Evolutionary conservation across 345 rosid species (phyloP), one percentile per base, ranked within the genome.

Genomic region (Microcos paniculata): DNA sequence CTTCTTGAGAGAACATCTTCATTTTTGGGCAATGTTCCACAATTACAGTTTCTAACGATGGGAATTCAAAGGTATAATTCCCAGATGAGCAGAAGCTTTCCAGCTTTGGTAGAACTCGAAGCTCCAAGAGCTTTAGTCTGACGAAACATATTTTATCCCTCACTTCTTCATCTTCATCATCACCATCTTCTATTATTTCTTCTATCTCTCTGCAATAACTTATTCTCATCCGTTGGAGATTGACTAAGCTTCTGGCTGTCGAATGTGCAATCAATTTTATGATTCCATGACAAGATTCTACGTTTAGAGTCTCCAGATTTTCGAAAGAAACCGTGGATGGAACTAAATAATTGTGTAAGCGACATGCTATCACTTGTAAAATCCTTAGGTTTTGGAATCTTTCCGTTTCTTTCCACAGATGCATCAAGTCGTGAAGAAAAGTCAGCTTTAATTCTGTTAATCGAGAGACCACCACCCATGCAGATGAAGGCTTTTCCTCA

Each of bases 271-370:
- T 8, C 6, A 51, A 51, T 18, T 51, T 51, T 51, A 18, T 18
- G n/a, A 18, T 51, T 19, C 8, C 48, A n/a, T 38, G 0, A 10
- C 68, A 63, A 0, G 3, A 0, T 0, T 0, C 0, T 38, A 63
- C 28, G 4, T 10, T 2, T 24, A 63, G 38, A 63, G 8, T n/a
- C 18, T 9, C 14, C 4, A 63, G 4, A 63, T 63, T 63, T 10
- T 12, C 16, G 1, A 63, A 63, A 63, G 18, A 38, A 19, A 38
- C 28, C 6, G 18, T 9, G 16, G 68, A 63, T 63, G 68, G 3
- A 63, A 63, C 67, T 33, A 62, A 13, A 26, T 12, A 28, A 6
- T 7, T 6, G 2, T 16, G 5, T 15, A 59, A 59, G 40, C 40
- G 40, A 59, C 64, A 59, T 9, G 0, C 10, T 21, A 3, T 1